phyloP scores from a whole-genome alignment of 2,329 filamentous ascomycete genomes.

The Bretziella fagacearum region DNA sequence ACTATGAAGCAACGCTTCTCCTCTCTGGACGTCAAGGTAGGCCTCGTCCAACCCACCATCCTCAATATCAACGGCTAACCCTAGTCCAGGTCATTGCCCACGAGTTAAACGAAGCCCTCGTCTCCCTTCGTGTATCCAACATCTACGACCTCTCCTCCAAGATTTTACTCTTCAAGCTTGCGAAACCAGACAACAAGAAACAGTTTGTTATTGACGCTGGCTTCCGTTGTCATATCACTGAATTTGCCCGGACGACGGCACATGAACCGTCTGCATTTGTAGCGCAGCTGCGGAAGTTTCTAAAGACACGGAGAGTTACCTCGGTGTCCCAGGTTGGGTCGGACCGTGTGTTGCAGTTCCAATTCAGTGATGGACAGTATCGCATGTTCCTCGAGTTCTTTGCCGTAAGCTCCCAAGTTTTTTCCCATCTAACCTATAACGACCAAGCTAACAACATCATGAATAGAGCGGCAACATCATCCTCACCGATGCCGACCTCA shows the following conservation, averaged over 20 bases:
- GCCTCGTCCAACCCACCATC: background rate
- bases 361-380: slow-evolving; percentile 83
- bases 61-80: slow-evolving; percentile 5
- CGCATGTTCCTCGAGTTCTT: slow-evolving; percentile 89
- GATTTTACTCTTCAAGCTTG: slow-evolving; percentile 89
- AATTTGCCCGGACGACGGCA: slow-evolving; percentile 75
- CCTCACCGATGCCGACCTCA: slow-evolving; percentile 68
- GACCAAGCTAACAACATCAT: slow-evolving; percentile 6
- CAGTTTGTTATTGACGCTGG: slow-evolving; percentile 88
- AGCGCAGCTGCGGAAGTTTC: slow-evolving; percentile 63
- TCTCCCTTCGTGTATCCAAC: slow-evolving; percentile 70
- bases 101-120: slow-evolving; percentile 65
- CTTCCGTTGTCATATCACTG: slow-evolving; percentile 87
- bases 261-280: slow-evolving; percentile 75
- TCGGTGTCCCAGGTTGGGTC: slow-evolving; percentile 73
- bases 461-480: slow-evolving; percentile 69
- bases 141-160: slow-evolving; percentile 92
- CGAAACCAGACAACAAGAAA: slow-evolving; percentile 73
- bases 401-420: slow-evolving; percentile 30
- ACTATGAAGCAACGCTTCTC: slow-evolving; percentile 67
- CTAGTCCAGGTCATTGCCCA: slow-evolving; percentile 65
- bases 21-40: slow-evolving; percentile 63
- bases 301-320: slow-evolving; percentile 76
- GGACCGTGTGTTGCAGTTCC: slow-evolving; percentile 79
- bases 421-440: slow-evolving; percentile 2